Conservation (phyloP, 2,329 filamentous ascomycete genomes). For the Myotisia sp. region DNA sequence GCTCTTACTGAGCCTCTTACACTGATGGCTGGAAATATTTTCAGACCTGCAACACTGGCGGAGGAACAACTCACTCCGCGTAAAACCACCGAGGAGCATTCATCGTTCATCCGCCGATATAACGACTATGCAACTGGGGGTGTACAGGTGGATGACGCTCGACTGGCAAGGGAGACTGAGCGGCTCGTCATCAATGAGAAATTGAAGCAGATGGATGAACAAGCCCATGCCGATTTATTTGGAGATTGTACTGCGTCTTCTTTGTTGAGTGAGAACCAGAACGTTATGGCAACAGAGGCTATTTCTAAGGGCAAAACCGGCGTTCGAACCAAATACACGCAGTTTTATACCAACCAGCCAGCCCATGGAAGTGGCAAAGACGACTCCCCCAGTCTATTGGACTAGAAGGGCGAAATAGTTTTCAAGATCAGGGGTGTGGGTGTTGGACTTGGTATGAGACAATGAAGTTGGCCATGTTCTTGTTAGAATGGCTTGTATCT, state of each 20-base stretch:
- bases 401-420: too few relatives aligned
- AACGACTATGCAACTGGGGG: conserved; percentile 20
- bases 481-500: too few relatives aligned
- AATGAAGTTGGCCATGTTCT: too few relatives aligned
- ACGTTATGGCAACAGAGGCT: neutral
- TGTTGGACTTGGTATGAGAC: too few relatives aligned
- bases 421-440: too few relatives aligned
- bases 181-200: conserved; percentile 9
- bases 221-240: conserved; percentile 12
- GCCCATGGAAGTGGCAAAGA: neutral
- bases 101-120: conserved; percentile 14
- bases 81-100: conserved; percentile 7
- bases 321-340: conserved; percentile 4
- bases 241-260: too few relatives aligned
- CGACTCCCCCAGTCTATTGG: conserved; percentile 6
- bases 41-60: too few relatives aligned
- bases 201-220: conserved; percentile 11
- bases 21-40: too few relatives aligned
- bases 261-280: too few relatives aligned
- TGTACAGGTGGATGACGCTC: conserved; percentile 17
- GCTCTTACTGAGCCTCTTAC: too few relatives aligned
- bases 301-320: conserved; percentile 3
- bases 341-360: conserved; percentile 6
- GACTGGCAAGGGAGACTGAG: conserved; percentile 12
- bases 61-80: neutral